Conservation (phyloP, 176 grass and related monocot genomes). For the Ensete ventricosum region DNA sequence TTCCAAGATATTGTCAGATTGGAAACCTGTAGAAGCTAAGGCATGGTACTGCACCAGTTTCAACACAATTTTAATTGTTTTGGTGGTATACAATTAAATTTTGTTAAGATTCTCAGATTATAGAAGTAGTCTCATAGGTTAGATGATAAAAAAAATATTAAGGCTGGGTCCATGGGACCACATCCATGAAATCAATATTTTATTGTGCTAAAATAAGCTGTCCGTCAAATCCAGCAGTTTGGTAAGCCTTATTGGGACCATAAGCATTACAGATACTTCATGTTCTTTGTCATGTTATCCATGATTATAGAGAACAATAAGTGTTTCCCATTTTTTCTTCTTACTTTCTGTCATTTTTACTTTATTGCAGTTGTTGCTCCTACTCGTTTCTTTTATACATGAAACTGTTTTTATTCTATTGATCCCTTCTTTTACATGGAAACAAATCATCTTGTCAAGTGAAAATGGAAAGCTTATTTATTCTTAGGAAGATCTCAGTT, state of each 20-base stretch:
- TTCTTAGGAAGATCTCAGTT: too few relatives aligned
- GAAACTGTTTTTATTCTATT: not conserved
- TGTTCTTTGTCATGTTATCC: not conserved
- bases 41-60: not conserved
- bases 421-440: not conserved
- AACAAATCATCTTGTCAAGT: not conserved
- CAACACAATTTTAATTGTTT: not conserved
- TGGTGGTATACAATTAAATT: not conserved
- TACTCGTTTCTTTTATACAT: not conserved
- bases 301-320: not conserved
- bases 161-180: not conserved
- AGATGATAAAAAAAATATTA: not conserved
- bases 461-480: not conserved
- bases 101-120: not conserved
- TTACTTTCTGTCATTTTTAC: not conserved
- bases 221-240: not conserved
- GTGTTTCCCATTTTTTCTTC: not conserved
- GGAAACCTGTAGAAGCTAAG: not conserved
- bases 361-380: not conserved
- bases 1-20: not conserved
- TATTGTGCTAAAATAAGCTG: not conserved
- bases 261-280: not conserved
- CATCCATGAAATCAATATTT: not conserved
- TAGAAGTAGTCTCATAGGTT: not conserved
- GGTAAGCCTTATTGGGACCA: not conserved